phyloP scores from a whole-genome alignment of 306 rosid species.

The Trifolium fragiferum region DNA sequence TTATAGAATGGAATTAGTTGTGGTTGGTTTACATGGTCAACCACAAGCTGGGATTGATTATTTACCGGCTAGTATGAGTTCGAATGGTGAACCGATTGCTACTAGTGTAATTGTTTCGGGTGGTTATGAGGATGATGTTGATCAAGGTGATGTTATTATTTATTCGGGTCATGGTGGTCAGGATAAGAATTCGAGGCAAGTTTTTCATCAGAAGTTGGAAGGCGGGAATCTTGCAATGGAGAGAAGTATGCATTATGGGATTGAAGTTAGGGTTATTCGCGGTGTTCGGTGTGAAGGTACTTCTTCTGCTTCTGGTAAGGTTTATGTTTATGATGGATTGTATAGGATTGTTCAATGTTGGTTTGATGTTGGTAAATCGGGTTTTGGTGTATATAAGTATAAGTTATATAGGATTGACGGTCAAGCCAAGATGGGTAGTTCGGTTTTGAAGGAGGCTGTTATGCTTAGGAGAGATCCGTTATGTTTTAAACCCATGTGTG shows the following conservation, averaged over 20 bases:
- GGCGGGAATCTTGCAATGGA: slow-evolving; percentile 94
- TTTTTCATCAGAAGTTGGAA: slow-evolving; percentile 83
- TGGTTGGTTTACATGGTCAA: slow-evolving; percentile 91
- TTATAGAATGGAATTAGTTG: slow-evolving; percentile 83
- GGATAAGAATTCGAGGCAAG: slow-evolving; percentile 74
- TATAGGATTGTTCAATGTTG: slow-evolving; percentile 77
- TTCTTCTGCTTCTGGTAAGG: slow-evolving; percentile 57
- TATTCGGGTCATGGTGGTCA: slow-evolving; percentile 98
- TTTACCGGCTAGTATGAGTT: slow-evolving; percentile 77
- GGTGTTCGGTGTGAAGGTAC: slow-evolving; percentile 63
- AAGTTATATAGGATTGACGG: slow-evolving; percentile 81
- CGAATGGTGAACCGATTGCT: slow-evolving; percentile 91
- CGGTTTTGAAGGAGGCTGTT: slow-evolving; percentile 61
- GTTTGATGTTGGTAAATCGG: slow-evolving; percentile 96
- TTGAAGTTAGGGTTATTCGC: slow-evolving; percentile 91
- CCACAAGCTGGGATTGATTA: slow-evolving; percentile 95
- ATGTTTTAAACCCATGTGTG: slow-evolving; percentile 61
- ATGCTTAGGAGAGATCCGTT: slow-evolving; percentile 59
- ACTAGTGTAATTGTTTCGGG: slow-evolving; percentile 93
- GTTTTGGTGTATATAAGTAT: slow-evolving; percentile 90
- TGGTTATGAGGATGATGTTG: slow-evolving; percentile 90
- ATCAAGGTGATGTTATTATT: slow-evolving; percentile 78
- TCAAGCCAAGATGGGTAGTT: slow-evolving; percentile 88
- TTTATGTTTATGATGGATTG: slow-evolving; percentile 92
- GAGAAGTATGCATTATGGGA: slow-evolving; percentile 91